Evolutionary conservation across 306 rosid species (phyloP), one percentile per base, ranked within the genome.

Genomic region (Vigna unguiculata): DNA sequence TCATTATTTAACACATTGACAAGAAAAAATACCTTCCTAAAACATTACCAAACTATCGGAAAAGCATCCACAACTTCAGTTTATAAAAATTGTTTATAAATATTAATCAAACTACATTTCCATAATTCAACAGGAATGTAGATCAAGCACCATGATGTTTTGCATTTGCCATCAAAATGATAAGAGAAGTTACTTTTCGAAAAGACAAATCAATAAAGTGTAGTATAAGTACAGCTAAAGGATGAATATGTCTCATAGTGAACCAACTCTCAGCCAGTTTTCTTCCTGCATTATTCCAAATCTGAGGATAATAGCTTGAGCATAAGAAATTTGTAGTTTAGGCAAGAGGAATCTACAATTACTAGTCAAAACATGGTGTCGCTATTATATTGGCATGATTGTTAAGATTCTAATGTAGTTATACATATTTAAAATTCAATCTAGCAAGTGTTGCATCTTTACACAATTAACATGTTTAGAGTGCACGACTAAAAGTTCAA

Each of bases 31-130:
- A 51, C 25, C 20, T 3, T 0, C 49, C 72, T 6, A 79, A 49
- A 79, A 9, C 61, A 53, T 64, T n/a, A 25, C 13, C 25, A 55
- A 61, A 36, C 45, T 34, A 48, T 4, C 4, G 7, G 65, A 49
- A 36, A 69, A 36, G 19, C 77, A 59, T 71, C 71, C 48, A 49
- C 69, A 69, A 46, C 61, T 21, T 51, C 6, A 28, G 12, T 57
- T 15, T 57, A 51, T 32, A 61, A 69, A 68, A 43, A 55, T 11
- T 21, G 45, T 53, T 24, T 41, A 13, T n/a, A 54, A 48, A 76
- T 25, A 55, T 20, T 57, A 30, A 46, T 32, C 76, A 69, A 32
- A 12, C 72, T 46, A 70, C 38, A 65, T 52, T 52, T 40, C 11
- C 46, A 52, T 52, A 21, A 9, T 63, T 76, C 68, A 54, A 38